These are phyloP conservation scores for Xylariales sp. DNA, from an alignment of 2,329 filamentous ascomycete genomes.

Conservation along the genomic window DNA sequence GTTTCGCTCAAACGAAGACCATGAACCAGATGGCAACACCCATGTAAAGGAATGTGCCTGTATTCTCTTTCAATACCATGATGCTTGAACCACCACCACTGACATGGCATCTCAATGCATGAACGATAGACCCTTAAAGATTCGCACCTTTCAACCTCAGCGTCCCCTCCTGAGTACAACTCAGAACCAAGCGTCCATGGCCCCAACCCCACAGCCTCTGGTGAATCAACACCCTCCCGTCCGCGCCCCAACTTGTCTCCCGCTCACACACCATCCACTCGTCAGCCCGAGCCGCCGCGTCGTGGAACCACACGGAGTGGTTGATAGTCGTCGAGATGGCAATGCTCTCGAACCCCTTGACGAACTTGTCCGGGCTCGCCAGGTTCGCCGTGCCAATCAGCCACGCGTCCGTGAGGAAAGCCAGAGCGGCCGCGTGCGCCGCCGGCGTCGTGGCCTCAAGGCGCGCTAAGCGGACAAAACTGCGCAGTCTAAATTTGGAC, in stretches of 20 bases:
- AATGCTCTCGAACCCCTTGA: conserved; percentile 1
- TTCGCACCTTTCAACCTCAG: conserved; percentile 10
- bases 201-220: conserved; percentile 11
- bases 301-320: conserved; percentile 14
- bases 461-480: conserved; percentile 7
- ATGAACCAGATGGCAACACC: not conserved
- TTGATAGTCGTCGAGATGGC: conserved; percentile 10
- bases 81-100: too few species aligned
- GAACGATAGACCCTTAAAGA: not conserved
- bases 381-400: conserved; percentile 10
- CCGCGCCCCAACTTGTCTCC: conserved; percentile 12
- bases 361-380: conserved; percentile 3
- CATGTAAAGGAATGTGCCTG: conserved; percentile 12
- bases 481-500: conserved; percentile 4
- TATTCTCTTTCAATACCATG: too few species aligned
- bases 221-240: conserved; percentile 14
- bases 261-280: conserved; percentile 14
- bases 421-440: conserved; percentile 8
- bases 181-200: conserved; percentile 12
- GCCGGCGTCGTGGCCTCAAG: not conserved
- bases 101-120: not conserved
- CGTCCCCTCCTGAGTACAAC: conserved; percentile 12
- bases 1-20: not conserved
- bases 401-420: conserved; percentile 7
- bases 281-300: conserved; percentile 9